Evolutionary conservation across 352 stramenopile species (phyloP).

Genomic region (Phytopythium sindhum): DNA sequence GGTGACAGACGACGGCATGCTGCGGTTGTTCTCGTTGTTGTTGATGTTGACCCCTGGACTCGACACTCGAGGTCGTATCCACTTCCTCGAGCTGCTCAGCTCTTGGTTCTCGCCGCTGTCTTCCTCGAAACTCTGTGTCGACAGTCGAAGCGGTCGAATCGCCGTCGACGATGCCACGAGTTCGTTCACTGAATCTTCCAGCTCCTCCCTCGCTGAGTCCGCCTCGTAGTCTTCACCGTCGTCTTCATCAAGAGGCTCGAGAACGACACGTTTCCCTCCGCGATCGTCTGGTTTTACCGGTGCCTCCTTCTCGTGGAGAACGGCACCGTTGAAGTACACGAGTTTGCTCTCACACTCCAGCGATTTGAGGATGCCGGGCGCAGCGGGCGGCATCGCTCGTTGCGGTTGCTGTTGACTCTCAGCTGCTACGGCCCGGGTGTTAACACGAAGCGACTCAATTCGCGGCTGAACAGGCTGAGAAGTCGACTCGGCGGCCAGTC

Average conservation of each 20-base stretch:
- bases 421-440: background rate
- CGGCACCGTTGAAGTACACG: slow-evolving; percentile 46
- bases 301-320: slow-evolving; percentile 9
- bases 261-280: background rate
- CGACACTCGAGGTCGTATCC: background rate
- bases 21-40: background rate
- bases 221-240: background rate
- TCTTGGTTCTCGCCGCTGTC: background rate
- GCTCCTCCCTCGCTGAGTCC: background rate
- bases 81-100: background rate
- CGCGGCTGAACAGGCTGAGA: background rate
- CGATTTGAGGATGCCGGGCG: slow-evolving; percentile 14
- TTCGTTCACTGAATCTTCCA: slow-evolving; percentile 18
- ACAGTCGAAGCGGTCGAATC: background rate
- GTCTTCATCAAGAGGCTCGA: slow-evolving; percentile 7
- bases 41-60: background rate
- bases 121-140: background rate
- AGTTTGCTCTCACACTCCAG: slow-evolving; percentile 54
- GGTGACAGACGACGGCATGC: background rate
- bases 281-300: slow-evolving; percentile 1
- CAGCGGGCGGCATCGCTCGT: background rate
- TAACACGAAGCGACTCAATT: background rate
- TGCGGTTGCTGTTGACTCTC: background rate
- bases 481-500: background rate
- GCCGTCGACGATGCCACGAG: slow-evolving; percentile 2